Evolutionary conservation across 2,329 filamentous ascomycete species (phyloP).

Genomic region (Talaromyces sp.): DNA sequence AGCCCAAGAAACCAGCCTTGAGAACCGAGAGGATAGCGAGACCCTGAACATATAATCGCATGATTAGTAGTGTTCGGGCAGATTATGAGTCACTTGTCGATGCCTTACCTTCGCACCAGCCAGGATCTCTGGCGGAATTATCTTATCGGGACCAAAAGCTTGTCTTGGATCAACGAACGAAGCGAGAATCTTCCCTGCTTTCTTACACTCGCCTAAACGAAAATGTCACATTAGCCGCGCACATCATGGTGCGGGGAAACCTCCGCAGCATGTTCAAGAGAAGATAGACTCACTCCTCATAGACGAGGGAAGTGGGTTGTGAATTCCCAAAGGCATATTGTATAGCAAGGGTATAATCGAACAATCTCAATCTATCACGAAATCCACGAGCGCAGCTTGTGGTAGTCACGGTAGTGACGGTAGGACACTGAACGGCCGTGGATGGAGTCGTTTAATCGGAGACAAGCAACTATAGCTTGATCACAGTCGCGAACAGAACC

Average conservation of each 20-base stretch:
- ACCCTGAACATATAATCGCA: conserved; percentile 35
- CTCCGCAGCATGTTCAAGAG: conserved; percentile 19
- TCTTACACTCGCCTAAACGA: conserved; percentile 84
- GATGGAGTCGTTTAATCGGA: not conserved
- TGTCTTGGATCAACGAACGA: conserved; percentile 94
- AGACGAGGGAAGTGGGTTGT: conserved; percentile 51
- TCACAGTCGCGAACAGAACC: not conserved
- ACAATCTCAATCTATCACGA: not conserved
- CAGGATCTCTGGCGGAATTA: conserved; percentile 88
- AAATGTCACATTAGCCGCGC: conserved; percentile 31
- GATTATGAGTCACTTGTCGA: not conserved
- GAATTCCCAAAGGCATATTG: conserved; percentile 45
- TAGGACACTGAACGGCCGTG: conserved; percentile 3
- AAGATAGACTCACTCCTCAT: conserved; percentile 44
- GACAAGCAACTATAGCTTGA: conserved; percentile 4
- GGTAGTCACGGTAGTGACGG: conserved; percentile 2
- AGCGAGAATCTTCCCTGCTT: conserved; percentile 90
- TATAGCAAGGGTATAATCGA: not conserved
- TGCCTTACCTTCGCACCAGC: conserved; percentile 77
- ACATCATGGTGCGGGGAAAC: conserved; percentile 35
- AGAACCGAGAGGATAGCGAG: conserved; percentile 51
- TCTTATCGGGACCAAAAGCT: conserved; percentile 91
- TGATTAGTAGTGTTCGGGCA: conserved; percentile 4
- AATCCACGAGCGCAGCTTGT: not conserved
- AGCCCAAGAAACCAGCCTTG: conserved; percentile 52